Evolutionary conservation across 1,284 basidiomycete species (phyloP).

Genomic region (Naganishia sp.): DNA sequence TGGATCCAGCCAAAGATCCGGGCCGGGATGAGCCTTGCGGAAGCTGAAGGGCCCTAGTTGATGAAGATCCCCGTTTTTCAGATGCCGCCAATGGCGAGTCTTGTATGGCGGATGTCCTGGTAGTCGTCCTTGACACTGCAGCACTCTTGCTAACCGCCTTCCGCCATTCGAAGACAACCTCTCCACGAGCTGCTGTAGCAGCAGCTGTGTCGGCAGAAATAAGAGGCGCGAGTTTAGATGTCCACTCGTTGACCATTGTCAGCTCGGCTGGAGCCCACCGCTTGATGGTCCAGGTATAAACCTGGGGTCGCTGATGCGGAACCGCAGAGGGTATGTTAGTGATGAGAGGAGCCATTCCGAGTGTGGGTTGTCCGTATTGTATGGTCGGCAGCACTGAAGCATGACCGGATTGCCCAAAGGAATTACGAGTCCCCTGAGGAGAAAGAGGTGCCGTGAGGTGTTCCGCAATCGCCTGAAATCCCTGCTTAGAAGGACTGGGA

Average conservation of each 20-base stretch:
- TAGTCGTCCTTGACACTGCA: background rate
- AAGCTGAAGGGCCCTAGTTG: background rate
- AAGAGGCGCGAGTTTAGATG: slow-evolving; percentile 41
- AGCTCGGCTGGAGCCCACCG: slow-evolving; percentile 68
- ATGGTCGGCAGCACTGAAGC: slow-evolving; percentile 3
- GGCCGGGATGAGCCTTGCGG: background rate
- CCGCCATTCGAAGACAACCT: slow-evolving; percentile 54
- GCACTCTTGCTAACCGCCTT: slow-evolving; percentile 15
- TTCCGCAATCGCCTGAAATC: slow-evolving; percentile 25
- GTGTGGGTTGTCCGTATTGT: slow-evolving; percentile 44
- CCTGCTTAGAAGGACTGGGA: slow-evolving; percentile 19
- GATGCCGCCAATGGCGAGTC: background rate
- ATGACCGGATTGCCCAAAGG: background rate
- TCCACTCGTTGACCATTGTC: slow-evolving; percentile 28
- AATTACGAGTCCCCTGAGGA: slow-evolving; percentile 24
- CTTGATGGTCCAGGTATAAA: slow-evolving; percentile 78
- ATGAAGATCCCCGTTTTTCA: background rate
- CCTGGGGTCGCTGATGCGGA: slow-evolving; percentile 44
- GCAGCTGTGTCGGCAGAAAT: slow-evolving; percentile 38
- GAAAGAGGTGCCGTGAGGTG: slow-evolving; percentile 19
- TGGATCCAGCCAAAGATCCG: slow-evolving; percentile 9
- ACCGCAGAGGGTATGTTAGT: slow-evolving; percentile 27
- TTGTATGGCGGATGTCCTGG: background rate
- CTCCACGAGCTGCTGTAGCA: slow-evolving; percentile 40
- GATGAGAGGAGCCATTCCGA: slow-evolving; percentile 47